Base-by-base conservation (phyloP, 2,329 filamentous ascomycete species). In the Penicillium sp. region DNA sequence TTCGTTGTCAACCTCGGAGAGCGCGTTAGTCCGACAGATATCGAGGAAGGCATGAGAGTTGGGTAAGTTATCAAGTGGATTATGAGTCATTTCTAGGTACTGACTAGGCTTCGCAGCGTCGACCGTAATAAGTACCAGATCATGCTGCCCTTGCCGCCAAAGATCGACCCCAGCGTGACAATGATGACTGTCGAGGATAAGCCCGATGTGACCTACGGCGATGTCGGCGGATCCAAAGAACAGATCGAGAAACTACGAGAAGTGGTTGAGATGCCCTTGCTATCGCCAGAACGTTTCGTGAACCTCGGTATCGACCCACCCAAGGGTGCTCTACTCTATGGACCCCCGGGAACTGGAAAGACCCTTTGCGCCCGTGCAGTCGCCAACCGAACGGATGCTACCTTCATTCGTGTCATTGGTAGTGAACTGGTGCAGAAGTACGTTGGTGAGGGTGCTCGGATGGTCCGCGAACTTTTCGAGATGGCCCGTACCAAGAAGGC, bases 171-270 rank as follows among this genome's bases (percentile, higher is more conserved):
- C 47, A 95, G 88, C 61, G 93, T 98, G 59, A 98, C 93, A 34
- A 98, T 98, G 93, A 98, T 98, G 93, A 97, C 93, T 44, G 93
- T 98, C 57, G 93, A 98, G 76, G 93, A 98, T 75, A 98, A 98
- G 78, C 93, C 93, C 15, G 93, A 98, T 70, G 93, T 98, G 54
- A 98, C 93, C 55, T 98, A 98, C 64, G 93, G 93, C 61, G 93
- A 98, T 75, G 91, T 98, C 35, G 93, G 93, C 73, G 93, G 93
- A 49, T 97, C 90, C 81, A 98, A 98, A 74, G 93, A 98, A 73
- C 93, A 98, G 74, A 95, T 98, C 35, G 93, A 98, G 78, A 98
- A 98, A 79, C 81, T 98, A 60, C 82, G 93, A 69, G 93, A 98
- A 73, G 93, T 98, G 47, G 93, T 98, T 50, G 93, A 98, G 74